Evolutionary conservation across 2,329 filamentous ascomycete genomes (phyloP).

Genomic region (Cladosporium sp.): DNA sequence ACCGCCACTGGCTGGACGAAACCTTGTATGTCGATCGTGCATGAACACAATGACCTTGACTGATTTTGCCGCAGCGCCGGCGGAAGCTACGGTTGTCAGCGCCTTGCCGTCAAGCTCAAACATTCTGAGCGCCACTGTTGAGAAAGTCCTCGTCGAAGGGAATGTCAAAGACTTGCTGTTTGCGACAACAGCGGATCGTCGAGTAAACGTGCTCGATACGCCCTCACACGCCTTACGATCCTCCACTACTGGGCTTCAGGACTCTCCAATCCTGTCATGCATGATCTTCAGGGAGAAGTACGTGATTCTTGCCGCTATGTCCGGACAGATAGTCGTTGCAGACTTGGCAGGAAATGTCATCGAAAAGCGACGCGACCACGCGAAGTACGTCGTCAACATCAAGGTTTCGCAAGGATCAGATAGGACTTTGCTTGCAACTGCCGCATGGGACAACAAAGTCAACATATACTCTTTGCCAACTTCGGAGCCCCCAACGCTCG

Average conservation of each 20-base stretch:
- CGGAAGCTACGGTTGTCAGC: slow-evolving; percentile 35
- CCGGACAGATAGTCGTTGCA: slow-evolving; percentile 49
- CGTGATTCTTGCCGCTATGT: slow-evolving; percentile 53
- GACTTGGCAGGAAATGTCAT: slow-evolving; percentile 36
- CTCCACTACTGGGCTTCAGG: slow-evolving; percentile 38
- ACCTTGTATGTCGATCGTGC: slow-evolving; percentile 34
- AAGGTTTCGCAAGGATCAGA: slow-evolving; percentile 30
- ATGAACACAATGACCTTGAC: neutral
- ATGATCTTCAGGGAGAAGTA: slow-evolving; percentile 38
- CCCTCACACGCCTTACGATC: slow-evolving; percentile 28
- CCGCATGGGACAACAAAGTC: slow-evolving; percentile 56
- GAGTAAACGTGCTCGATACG: slow-evolving; percentile 43
- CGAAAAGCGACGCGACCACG: slow-evolving; percentile 49
- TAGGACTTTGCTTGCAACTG: slow-evolving; percentile 46
- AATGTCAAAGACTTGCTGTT: slow-evolving; percentile 28
- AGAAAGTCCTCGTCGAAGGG: slow-evolving; percentile 16
- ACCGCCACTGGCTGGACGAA: slow-evolving; percentile 37
- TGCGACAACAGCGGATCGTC: slow-evolving; percentile 42
- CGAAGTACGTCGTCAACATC: slow-evolving; percentile 54
- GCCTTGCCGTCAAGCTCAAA: slow-evolving; percentile 46
- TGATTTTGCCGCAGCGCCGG: slow-evolving; percentile 35
- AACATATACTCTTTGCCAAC: slow-evolving; percentile 41
- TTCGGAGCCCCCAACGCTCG: slow-evolving; percentile 26
- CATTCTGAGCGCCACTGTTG: slow-evolving; percentile 40
- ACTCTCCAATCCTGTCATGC: slow-evolving; percentile 51